Evolutionary conservation across 306 rosid species (phyloP), one percentile per base, ranked within the genome.

Genomic region (Casuarina cunninghamiana): DNA sequence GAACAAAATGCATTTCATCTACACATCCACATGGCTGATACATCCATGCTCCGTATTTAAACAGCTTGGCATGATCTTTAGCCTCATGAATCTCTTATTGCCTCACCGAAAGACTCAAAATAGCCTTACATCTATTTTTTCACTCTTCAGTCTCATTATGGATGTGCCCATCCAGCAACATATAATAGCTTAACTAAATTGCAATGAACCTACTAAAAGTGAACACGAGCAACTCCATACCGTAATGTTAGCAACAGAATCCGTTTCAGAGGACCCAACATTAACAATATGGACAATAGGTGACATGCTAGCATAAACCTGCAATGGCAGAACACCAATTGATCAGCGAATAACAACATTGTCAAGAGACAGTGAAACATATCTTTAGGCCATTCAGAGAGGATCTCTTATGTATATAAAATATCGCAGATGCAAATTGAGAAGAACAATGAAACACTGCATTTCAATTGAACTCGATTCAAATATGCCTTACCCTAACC

Each of bases 231-330:
- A 63, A 75, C 43, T 17, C 62, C 93, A 65, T 89, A 95, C 97
- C 53, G 91, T 89, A 77, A 90, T 75, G 86, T 95, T 93, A 62
- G 96, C 99, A 60, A 72, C 74, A 72, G 97, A 95, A 81, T 88
- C 90, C 61, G 83, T 79, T 78, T 91, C 86, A 75, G 85, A 67
- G 68, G 99, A 88, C 60, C 88, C 85, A 63, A 85, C 89, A 79
- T 89, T 87, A 77, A 91, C 96, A 69, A 95, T 84, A 80, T 93
- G 83, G 74, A 95, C 83, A 70, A 84, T 70, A 32, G 97, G 96
- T 26, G 97, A 91, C 99, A 93, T 95, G 67, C 97, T 95, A 48
- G 97, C 93, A 75, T 95, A 95, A 69, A 91, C 99, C 99, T 95
- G 87, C 84, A 87, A 81, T 68, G 72, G 66, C 77, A 66, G 53